Conservation (phyloP, 495 filamentous ascomycete species). For the Talaromyces proteolyticus region DNA sequence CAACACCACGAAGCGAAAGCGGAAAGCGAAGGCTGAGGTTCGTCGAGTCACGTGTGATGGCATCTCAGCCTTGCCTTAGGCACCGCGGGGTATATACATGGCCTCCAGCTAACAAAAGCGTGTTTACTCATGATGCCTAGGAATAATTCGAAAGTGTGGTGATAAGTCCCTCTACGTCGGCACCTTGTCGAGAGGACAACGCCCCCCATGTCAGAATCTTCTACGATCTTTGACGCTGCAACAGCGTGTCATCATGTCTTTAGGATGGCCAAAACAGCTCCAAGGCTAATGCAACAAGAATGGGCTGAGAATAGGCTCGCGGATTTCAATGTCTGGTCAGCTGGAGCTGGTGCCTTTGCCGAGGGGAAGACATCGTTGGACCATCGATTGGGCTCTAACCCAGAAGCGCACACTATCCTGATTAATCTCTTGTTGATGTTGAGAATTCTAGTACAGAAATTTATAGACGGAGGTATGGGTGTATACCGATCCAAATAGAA, state of each 20-base stretch:
- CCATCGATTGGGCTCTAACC: background rate
- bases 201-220: background rate
- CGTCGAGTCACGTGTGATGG: too few relatives aligned
- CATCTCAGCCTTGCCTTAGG: background rate
- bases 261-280: background rate
- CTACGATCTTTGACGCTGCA: background rate
- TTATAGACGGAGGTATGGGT: background rate
- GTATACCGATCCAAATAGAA: too few relatives aligned
- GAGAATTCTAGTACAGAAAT: background rate
- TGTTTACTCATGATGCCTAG: background rate
- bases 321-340: slow-evolving; percentile 17
- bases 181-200: background rate
- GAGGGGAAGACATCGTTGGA: slow-evolving; percentile 7
- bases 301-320: slow-evolving; percentile 15
- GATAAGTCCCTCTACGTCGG: too few relatives aligned
- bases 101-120: background rate
- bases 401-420: background rate
- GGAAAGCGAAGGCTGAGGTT: too few relatives aligned
- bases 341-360: slow-evolving; percentile 9
- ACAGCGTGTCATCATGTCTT: background rate
- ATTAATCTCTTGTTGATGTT: slow-evolving; percentile 1
- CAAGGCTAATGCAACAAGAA: background rate
- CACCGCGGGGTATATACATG: background rate
- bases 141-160: background rate
- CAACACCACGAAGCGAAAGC: too few relatives aligned